Percentiles rank a stretch among this genome's conserved stretches.
Evolutionary conservation across 257 asterid species (phyloP).

Genomic region (Agastache rugosa): DNA sequence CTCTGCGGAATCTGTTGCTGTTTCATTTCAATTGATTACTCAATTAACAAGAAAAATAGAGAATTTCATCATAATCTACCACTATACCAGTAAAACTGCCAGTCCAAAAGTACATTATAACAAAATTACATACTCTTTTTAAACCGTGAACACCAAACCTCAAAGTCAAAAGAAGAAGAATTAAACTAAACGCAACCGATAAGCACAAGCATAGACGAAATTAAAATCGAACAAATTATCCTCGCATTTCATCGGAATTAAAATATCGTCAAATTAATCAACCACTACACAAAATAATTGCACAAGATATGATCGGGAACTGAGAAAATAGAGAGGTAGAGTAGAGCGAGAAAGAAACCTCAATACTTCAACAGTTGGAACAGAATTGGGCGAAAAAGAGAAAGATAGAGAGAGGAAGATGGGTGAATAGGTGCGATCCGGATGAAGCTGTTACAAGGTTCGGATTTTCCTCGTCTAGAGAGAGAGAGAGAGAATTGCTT

Average conservation of each 20-base stretch:
- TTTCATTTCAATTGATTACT: constrained; percentile 18
- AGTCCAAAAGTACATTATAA: constrained; percentile 3
- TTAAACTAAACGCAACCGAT: background rate
- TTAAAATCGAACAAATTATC: background rate
- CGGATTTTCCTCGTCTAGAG: constrained; percentile 22
- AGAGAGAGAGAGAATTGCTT: constrained; percentile 10
- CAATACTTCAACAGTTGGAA: constrained; percentile 3
- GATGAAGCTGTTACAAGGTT: constrained; percentile 25
- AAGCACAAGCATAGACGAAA: background rate
- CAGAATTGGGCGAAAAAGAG: constrained; percentile 16
- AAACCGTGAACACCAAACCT: background rate
- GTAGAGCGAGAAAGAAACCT: constrained; percentile 45
- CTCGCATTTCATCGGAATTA: background rate
- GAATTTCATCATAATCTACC: background rate
- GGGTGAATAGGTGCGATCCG: constrained; percentile 34
- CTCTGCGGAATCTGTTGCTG: background rate
- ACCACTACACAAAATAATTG: constrained; percentile 17
- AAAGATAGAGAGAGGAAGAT: background rate
- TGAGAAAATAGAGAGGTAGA: background rate
- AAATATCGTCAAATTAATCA: background rate
- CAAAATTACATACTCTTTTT: background rate
- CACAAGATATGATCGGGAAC: background rate
- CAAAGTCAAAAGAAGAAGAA: background rate
- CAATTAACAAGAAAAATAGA: constrained; percentile 12
- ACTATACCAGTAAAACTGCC: background rate